These are phyloP conservation scores for Lentinula sp. DNA, from an alignment of 768 basidiomycete genomes.

Conservation along the genomic window DNA sequence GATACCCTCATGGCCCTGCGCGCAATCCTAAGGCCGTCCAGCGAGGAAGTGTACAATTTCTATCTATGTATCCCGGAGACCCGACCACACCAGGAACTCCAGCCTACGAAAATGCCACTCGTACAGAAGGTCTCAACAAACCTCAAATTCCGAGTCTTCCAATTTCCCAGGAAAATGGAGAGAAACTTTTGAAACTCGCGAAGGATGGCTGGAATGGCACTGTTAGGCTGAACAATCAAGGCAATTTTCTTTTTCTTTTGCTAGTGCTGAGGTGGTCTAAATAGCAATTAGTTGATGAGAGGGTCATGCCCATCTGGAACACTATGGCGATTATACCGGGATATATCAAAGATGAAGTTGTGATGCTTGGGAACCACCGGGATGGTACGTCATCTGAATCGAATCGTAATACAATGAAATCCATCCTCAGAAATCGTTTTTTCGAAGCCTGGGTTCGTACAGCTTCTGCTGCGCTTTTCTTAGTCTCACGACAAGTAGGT, in stretches of 20 bases:
- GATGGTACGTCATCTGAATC: slow-evolving; percentile 30
- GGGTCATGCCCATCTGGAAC: slow-evolving; percentile 69
- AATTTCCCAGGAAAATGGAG: slow-evolving; percentile 60
- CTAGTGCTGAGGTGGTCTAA: not conserved
- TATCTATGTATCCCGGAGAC: slow-evolving; percentile 48
- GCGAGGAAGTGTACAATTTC: slow-evolving; percentile 63
- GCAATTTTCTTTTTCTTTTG: slow-evolving; percentile 16
- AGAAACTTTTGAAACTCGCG: slow-evolving; percentile 45
- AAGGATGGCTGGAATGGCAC: slow-evolving; percentile 33
- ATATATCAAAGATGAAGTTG: slow-evolving; percentile 56
- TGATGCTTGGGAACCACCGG: slow-evolving; percentile 67
- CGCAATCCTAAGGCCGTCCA: slow-evolving; percentile 58
- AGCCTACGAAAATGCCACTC: slow-evolving; percentile 59
- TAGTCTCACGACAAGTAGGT: slow-evolving; percentile 19
- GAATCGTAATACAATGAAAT: not conserved
- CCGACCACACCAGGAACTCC: slow-evolving; percentile 49
- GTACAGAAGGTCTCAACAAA: slow-evolving; percentile 40
- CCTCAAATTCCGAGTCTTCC: slow-evolving; percentile 59
- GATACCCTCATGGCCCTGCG: slow-evolving; percentile 62
- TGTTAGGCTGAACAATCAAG: slow-evolving; percentile 56
- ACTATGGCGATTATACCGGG: slow-evolving; percentile 61
- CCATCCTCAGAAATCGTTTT: not conserved
- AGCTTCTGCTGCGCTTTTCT: not conserved
- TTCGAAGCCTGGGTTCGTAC: slow-evolving; percentile 9
- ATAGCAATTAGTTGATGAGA: slow-evolving; percentile 21